phyloP scores from a whole-genome alignment of 257 asterid species.

The Nemophila menziesii region DNA sequence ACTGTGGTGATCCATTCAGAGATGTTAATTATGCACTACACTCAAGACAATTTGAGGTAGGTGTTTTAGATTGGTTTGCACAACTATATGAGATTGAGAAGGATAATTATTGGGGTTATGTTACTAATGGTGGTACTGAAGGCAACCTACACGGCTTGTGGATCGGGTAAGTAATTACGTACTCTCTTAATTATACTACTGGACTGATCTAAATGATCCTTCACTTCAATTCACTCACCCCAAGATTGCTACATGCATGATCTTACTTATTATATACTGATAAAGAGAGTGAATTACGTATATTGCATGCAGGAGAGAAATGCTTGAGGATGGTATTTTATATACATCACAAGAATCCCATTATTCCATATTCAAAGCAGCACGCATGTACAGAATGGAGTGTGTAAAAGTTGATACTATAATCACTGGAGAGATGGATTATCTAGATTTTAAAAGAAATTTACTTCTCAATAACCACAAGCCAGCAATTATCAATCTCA shows the following conservation, averaged over 20 bases:
- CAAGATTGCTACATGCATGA: background rate
- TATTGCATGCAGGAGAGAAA: slow-evolving; percentile 20
- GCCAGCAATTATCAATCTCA: slow-evolving; percentile 18
- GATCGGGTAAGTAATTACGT: slow-evolving; percentile 10
- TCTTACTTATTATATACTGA: too few relatives aligned
- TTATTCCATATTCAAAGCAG: slow-evolving; percentile 16
- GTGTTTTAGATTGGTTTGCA: slow-evolving; percentile 20
- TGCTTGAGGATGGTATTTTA: slow-evolving; percentile 10
- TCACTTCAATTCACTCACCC: background rate
- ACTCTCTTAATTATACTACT: too few relatives aligned
- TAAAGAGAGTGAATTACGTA: too few relatives aligned
- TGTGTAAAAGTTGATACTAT: slow-evolving; percentile 7
- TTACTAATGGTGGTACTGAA: slow-evolving; percentile 22
- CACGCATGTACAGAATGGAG: slow-evolving; percentile 16
- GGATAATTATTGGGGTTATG: slow-evolving; percentile 19
- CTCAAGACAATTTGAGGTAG: slow-evolving; percentile 22
- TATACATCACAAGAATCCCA: slow-evolving; percentile 18
- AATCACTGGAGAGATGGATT: slow-evolving; percentile 15
- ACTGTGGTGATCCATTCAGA: slow-evolving; percentile 22
- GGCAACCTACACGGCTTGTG: slow-evolving; percentile 21
- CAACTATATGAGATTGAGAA: slow-evolving; percentile 14
- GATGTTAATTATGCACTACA: slow-evolving; percentile 10
- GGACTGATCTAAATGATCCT: background rate
- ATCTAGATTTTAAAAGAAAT: slow-evolving; percentile 11
- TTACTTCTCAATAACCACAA: slow-evolving; percentile 14